Evolutionary conservation across 768 basidiomycete species (phyloP).

Genomic region (Agrocybe praecox): DNA sequence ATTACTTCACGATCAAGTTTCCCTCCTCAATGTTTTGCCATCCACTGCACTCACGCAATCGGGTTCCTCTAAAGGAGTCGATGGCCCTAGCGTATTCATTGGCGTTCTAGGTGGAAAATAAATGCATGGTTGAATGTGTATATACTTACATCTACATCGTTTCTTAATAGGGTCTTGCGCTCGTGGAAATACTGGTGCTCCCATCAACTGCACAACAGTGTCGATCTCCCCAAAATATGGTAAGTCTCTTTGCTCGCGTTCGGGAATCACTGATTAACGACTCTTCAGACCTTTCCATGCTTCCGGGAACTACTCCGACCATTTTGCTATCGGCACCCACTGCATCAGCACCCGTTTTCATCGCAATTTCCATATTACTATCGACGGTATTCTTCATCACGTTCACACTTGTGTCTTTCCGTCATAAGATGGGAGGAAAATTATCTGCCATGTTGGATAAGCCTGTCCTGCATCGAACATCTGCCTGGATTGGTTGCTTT

Average conservation of each 20-base stretch:
- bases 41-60: slow-evolving; percentile 41
- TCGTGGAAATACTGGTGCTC: slow-evolving; percentile 46
- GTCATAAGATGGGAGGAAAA: slow-evolving; percentile 61
- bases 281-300: slow-evolving; percentile 59
- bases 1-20: slow-evolving; percentile 61
- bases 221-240: slow-evolving; percentile 64
- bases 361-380: slow-evolving; percentile 61
- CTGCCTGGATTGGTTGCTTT: slow-evolving; percentile 76
- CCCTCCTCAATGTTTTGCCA: slow-evolving; percentile 66
- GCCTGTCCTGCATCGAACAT: slow-evolving; percentile 56
- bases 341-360: slow-evolving; percentile 60
- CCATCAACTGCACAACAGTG: slow-evolving; percentile 57
- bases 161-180: slow-evolving; percentile 64
- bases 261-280: background rate
- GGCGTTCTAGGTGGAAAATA: slow-evolving; percentile 59
- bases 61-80: slow-evolving; percentile 36
- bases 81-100: slow-evolving; percentile 71
- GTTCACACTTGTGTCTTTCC: slow-evolving; percentile 68
- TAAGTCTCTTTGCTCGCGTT: slow-evolving; percentile 29
- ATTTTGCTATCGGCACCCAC: slow-evolving; percentile 62
- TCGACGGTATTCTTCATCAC: slow-evolving; percentile 64
- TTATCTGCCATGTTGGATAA: slow-evolving; percentile 51
- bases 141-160: background rate
- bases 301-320: slow-evolving; percentile 58
- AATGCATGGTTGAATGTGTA: slow-evolving; percentile 7